Evolutionary conservation across 352 stramenopile genomes (phyloP), one percentile per base, ranked within the genome.

Genomic region (Plasmopara halstedii): DNA sequence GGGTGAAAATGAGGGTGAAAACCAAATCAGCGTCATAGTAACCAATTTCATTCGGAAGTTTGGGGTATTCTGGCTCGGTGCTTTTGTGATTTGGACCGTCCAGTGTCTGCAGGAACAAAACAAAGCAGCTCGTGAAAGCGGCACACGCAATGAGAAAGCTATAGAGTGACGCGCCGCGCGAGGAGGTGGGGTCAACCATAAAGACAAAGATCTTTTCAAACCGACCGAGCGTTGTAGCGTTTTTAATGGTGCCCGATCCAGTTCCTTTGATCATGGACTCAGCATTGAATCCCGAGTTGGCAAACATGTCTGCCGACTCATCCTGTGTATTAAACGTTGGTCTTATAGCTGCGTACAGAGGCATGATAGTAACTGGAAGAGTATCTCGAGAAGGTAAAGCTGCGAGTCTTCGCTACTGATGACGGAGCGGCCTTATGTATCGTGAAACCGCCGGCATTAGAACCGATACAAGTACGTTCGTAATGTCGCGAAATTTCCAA

Each of bases 71-170:
- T 7, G 76, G 74, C 36, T 58, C 61, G 29, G 70, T 72, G 42
- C 68, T 83, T 29, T 73, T 43, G 56, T 86, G 66, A 43, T 88
- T 88, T 2, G 76, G 73, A 1, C 76, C 76, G 43, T 86, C 73
- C n/a, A 88, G 64, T 31, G 76, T 88, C 46, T 83, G 67, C 7
- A 88, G 33, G 34, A 86, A 85, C 39, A 88, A 62, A 52, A 84
- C 85, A 49, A 81, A 69, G 50, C 76, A 88, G 51, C 71, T 85
- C 29, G 63, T 63, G 34, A 88, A 81, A 26, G 76, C 76, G 5
- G 76, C 72, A 22, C 60, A 67, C 3, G 63, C 70, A 56, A 88
- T 88, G 50, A 86, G 68, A 42, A 81, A 83, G 57, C 73, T 83
- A 46, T 83, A 88, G 46, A 88, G 46, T 32, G 73, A 72, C 19